These are phyloP conservation scores for Plasmodium coatneyi DNA, from an alignment of 169 alveolate genomes.

Conservation along the genomic window DNA sequence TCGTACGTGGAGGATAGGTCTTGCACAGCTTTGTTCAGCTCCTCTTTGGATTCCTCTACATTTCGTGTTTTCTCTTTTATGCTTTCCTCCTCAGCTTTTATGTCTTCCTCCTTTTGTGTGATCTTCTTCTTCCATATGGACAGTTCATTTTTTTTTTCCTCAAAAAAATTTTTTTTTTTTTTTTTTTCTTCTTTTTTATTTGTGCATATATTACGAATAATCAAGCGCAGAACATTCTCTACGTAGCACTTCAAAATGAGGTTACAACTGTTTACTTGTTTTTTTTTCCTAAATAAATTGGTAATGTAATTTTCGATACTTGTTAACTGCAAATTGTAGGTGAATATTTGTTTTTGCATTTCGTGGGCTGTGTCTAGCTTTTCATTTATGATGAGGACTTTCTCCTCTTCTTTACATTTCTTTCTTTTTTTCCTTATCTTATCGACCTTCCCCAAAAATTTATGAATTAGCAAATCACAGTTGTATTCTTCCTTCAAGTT, in stretches of 20 bases:
- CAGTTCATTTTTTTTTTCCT: constrained; percentile 23
- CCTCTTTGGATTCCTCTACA: constrained; percentile 1
- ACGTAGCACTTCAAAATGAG: constrained; percentile 6
- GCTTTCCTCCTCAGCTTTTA: constrained; percentile 31
- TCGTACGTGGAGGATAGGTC: constrained; percentile 6
- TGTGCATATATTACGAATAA: constrained; percentile 28
- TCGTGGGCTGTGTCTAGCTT: constrained; percentile 37
- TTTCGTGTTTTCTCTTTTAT: not conserved
- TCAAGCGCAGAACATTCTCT: not conserved
- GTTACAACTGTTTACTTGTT: not conserved
- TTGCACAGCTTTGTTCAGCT: not conserved
- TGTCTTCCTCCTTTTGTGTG: constrained; percentile 18
- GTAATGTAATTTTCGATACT: constrained; percentile 16
- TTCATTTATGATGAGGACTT: constrained; percentile 29
- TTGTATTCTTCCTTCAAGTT: constrained; percentile 31
- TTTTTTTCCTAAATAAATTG: constrained; percentile 26
- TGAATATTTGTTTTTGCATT: constrained; percentile 43
- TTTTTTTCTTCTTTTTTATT: constrained; percentile 31
- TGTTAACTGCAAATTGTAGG: not conserved
- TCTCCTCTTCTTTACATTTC: constrained; percentile 51
- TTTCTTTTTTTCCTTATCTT: constrained; percentile 37
- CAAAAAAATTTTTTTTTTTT: not conserved
- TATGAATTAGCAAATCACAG: constrained; percentile 21
- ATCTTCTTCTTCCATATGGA: not conserved
- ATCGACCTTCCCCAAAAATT: constrained; percentile 15